Evolutionary conservation across 1,139 yeast genomes (phyloP), one percentile per base, ranked within the genome.

Genomic region (Hemisphaericaspora xylanilytica): DNA sequence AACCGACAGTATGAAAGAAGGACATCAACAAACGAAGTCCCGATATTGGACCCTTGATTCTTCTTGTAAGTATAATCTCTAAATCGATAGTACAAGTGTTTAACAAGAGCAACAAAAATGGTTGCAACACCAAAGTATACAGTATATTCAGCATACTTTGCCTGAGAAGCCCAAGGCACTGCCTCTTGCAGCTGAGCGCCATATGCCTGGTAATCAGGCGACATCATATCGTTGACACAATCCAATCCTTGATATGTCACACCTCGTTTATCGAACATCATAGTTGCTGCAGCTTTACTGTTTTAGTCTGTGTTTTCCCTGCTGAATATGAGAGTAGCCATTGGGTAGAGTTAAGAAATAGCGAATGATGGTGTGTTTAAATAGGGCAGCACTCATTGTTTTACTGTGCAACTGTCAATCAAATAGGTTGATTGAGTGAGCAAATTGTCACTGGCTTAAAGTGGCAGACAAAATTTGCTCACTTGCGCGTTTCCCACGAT

Each of bases 111-210:
- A 3, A 70, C 42, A 34, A 63, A 63, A 3, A 78, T 53, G 13
- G 61, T 49, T 1, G 61, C 70, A 15, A 60, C 61, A 2, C 59
- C 74, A 50, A 70, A 75, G 50, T 76, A 78, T 1, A 70, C 56
- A 8, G 78, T 66, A 45, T 67, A 71, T 30, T 65, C 60, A 0
- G 73, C 81, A 52, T 74, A 79, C 2, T 46, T 40, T 1, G 63
- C 47, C 44, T 71, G 73, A 16, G 48, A 46, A 1, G 55, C 58
- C 75, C 76, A 78, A 0, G 73, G 57, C 4, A 63, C 55, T 15
- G 53, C 58, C 0, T 54, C 54, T 46, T 73, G 80, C 47, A 76
- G 74, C 24, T 44, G 45, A 9, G 17, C 43, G 2, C 43, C 27
- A 14, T 58, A 59, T 14, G 38, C 47, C 44, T 41, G 48, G 42